Percentiles rank a stretch among this genome's conserved stretches.
phyloP scores from a whole-genome alignment of 2,329 filamentous ascomycete genomes.

The Calonectria ilicicola region DNA sequence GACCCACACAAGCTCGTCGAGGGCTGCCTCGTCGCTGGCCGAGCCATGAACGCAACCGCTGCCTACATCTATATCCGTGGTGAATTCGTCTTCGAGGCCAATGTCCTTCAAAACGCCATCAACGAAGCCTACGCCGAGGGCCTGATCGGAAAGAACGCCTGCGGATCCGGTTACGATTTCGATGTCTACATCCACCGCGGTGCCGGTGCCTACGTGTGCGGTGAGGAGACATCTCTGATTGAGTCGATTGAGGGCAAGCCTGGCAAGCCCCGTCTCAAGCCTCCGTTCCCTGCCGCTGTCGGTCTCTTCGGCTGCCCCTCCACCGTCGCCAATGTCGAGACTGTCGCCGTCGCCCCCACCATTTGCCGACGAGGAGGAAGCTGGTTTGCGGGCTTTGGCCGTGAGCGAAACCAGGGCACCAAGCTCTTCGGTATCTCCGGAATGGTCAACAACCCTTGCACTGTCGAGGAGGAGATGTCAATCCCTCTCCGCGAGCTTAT shows the following conservation, averaged over 20 bases:
- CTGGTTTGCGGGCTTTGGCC: slow-evolving; percentile 96
- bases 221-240: slow-evolving; percentile 97
- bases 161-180: slow-evolving; percentile 96
- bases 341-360: slow-evolving; percentile 92
- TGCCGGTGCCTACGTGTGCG: slow-evolving; percentile 97
- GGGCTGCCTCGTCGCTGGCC: slow-evolving; percentile 93
- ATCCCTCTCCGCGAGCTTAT: slow-evolving; percentile 96
- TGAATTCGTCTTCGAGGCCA: slow-evolving; percentile 97
- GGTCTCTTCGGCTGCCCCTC: slow-evolving; percentile 98
- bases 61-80: slow-evolving; percentile 99
- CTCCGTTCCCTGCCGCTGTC: slow-evolving; percentile 96
- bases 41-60: slow-evolving; percentile 98
- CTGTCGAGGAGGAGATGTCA: slow-evolving; percentile 99
- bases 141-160: slow-evolving; percentile 98
- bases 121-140: slow-evolving; percentile 97
- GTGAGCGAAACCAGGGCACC: slow-evolving; percentile 95
- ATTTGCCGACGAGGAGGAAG: slow-evolving; percentile 91
- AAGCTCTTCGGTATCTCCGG: slow-evolving; percentile 99
- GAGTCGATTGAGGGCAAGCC: slow-evolving; percentile 99
- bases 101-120: slow-evolving; percentile 92
- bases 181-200: slow-evolving; percentile 97
- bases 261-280: slow-evolving; percentile 98
- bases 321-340: slow-evolving; percentile 98
- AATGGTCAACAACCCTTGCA: slow-evolving; percentile 98
- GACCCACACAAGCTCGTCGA: slow-evolving; percentile 99